Base-by-base conservation (phyloP, 257 asterid genomes). In the Apocynum venetum region DNA sequence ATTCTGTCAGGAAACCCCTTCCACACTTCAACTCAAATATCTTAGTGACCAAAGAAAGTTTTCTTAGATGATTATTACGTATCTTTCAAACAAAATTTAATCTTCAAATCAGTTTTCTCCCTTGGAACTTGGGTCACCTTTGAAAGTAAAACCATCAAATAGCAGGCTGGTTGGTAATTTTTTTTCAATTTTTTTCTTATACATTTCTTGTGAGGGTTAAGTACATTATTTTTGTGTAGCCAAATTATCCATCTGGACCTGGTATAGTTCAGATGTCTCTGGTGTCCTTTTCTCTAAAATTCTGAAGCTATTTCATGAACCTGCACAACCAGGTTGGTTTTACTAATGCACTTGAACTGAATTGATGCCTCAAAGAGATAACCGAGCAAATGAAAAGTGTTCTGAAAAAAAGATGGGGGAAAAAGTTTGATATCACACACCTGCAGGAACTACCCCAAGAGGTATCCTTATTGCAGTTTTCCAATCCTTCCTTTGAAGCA, bases 361-460 rank as follows among this genome's bases (percentile, higher is more conserved):
- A 68, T 35, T 43, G 15, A n/a, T 19, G 12, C 1, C 15, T 66
- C 3, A 19, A 52, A 48, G 41, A 72, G 25, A 35, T 53, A 73
- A 73, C 19, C 6, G 8, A 56, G 43, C 14, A 15, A 40, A 40
- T 43, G 5, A 35, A 6, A n/a, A 68, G 57, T 55, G 65, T 4
- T 12, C 36, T 57, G 64, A 51, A 57, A 6, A 73, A 74, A 47
- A 9, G 4, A 64, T 74, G 77, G 25, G 61, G 61, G 20, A 8
- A 19, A 55, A 55, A 55, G 0, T 55, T 55, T 41, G 17, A 55
- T 52, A 72, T 47, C 57, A 57, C 78, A 51, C 68, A 96, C 99
- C 98, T 87, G 98, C 99, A 75, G 99, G 99, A 67, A 96, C 91
- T 76, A 85, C 88, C 73, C 98, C 99, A 69, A 96, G 91, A 80